Conservation (phyloP, 2,329 filamentous ascomycete species). For the Ceratocystis eucalypticola region DNA sequence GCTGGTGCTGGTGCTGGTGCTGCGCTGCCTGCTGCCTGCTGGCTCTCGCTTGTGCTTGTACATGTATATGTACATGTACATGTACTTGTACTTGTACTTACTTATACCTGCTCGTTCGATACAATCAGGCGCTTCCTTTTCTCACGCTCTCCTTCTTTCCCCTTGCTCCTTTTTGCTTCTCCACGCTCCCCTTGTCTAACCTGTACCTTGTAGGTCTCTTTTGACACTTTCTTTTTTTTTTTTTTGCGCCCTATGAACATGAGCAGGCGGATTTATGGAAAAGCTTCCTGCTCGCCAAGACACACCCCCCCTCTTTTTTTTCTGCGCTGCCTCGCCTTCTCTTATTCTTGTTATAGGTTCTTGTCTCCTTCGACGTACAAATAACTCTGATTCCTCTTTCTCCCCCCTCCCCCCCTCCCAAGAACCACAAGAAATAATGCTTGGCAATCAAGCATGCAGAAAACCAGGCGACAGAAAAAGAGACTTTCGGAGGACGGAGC, state of each 20-base stretch:
- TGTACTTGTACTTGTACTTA: no score
- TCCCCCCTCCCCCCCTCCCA: not conserved
- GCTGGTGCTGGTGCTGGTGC: no score
- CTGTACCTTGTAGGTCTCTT: not conserved
- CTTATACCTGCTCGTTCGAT: no score
- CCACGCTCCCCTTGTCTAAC: not conserved
- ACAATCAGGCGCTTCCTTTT: no score
- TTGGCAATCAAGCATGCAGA: not conserved
- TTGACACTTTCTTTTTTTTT: not conserved
- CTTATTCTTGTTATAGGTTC: no score
- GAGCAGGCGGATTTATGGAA: no score
- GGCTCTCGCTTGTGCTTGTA: no score
- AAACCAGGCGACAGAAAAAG: no score
- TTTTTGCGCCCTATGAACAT: not conserved
- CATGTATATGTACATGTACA: no score
- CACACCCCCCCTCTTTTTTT: not conserved
- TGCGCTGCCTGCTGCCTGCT: no score
- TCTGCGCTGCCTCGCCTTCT: not conserved
- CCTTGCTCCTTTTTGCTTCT: not conserved
- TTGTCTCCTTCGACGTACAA: not conserved
- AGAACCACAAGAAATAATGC: not conserved
- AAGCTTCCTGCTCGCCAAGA: not conserved
- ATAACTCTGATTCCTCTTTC: not conserved
- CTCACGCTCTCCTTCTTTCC: no score
- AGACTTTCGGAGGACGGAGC: no score